Evolutionary conservation across 2,329 filamentous ascomycete species (phyloP), one percentile per base, ranked within the genome.

Genomic region (Remersonia thermophila): DNA sequence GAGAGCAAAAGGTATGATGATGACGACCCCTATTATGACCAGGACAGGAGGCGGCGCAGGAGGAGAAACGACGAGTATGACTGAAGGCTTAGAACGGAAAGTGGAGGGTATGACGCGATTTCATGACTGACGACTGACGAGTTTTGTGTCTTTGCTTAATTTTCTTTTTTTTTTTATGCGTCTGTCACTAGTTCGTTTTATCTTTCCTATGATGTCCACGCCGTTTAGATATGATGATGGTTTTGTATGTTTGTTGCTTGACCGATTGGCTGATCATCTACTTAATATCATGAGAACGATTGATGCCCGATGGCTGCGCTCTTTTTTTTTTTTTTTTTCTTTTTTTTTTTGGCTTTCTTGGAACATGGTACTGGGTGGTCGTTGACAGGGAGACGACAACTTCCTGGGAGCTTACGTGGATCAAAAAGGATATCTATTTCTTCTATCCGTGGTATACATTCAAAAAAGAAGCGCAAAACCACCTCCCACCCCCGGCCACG

Each of bases 11-110:
- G 43, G 13, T 23, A 33, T 10, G 39, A 39, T 8, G 27, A 38
- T 32, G 30, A 39, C 18, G 41, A 43, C 18, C 23, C 39, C 8
- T 42, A 33, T n/a, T 37, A 44, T 35, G 42, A 47, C 15, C 38
- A 38, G 9, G 45, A 43, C 2, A 34, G 42, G 27, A 45, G 44
- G 20, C 39, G 40, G 27, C 46, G 43, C 35, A 41, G 43, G 16
- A 44, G 46, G 39, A 31, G 34, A 14, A 35, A 35, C 36, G 45
- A 30, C 29, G 26, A 39, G 29, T 25, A 32, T 32, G 29, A 41
- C 16, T 27, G 31, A 35, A 38, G 35, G 27, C 32, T 15, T 34
- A 34, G 10, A 33, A 20, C 32, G 33, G 36, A 39, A 31, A 17
- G 32, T 40, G 28, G 38, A 13, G 20, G 38, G 10, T 27, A 35